Evolutionary conservation across 345 rosid genomes (phyloP), one percentile per base, ranked within the genome.

Genomic region (Eucalyptus camaldulensis): DNA sequence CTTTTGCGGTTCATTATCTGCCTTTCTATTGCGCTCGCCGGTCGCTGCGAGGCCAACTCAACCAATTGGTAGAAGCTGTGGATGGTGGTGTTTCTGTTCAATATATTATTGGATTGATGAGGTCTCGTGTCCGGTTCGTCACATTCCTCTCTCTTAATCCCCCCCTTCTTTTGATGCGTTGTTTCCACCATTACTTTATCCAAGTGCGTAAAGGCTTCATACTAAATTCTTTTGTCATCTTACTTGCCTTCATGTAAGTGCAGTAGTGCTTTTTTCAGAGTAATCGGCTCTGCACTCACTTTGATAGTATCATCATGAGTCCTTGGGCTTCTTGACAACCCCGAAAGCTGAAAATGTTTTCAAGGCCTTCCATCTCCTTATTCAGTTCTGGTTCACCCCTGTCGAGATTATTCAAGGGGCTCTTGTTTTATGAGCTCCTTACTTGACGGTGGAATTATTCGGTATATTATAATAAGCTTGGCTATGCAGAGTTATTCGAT

Each of bases 361-460:
- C 85, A 40, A 76, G 45, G 45, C 25, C 81, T 72, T 72, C 81
- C 17, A 5, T 40, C 85, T 76, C 15, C 29, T 25, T 21, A 22
- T 2, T 37, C 29, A 21, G 85, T 40, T 40, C 47, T 76, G 85
- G 47, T 40, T 76, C 15, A 13, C 47, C 85, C 85, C 47, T 22
- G 9, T 76, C 47, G 3, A 40, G 47, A 40, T 21, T 40, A 25
- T 76, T 76, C 15, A 40, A 40, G 85, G 85, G 47, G 47, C 85
- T 76, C 47, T 76, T 29, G 21, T n/a, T 65, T 65, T n/a, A n/a
- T 0, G 40, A n/a, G 21, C 76, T n/a, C 6, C 37, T 65, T 65
- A 14, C 6, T n/a, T 15, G 10, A n/a, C 1, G 1, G 76, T 6
- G 5, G 76, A 65, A 65, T 65, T 65, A n/a, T 65, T 7, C 0